These are phyloP conservation scores for Batkoa obscura DNA, from an alignment of 371 early-diverging fungal genomes.

Conservation along the genomic window DNA sequence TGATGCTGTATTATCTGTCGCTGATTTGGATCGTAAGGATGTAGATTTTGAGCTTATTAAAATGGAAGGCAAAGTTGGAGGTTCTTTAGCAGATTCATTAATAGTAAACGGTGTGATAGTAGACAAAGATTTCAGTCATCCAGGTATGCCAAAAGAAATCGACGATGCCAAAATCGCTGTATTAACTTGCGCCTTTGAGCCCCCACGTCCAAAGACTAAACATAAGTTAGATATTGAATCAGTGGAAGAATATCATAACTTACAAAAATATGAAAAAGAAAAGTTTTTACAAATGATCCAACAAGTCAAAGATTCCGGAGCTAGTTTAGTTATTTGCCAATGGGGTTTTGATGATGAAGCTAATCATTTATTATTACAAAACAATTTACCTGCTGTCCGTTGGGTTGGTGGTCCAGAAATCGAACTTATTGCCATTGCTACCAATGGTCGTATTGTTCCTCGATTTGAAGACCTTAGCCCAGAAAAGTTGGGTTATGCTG, in stretches of 20 bases:
- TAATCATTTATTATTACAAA: slow-evolving; percentile 96
- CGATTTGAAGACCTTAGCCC: slow-evolving; percentile 93
- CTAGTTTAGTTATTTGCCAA: slow-evolving; percentile 98
- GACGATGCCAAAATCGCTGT: slow-evolving; percentile 95
- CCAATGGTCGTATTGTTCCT: slow-evolving; percentile 97
- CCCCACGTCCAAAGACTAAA: slow-evolving; percentile 99
- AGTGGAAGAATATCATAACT: slow-evolving; percentile 93
- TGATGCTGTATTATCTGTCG: slow-evolving; percentile 93
- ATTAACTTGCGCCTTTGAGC: slow-evolving; percentile 99
- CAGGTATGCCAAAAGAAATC: slow-evolving; percentile 97
- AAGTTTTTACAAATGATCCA: slow-evolving; percentile 96
- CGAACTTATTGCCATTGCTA: slow-evolving; percentile 97
- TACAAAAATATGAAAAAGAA: slow-evolving; percentile 89
- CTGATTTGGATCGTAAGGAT: slow-evolving; percentile 96
- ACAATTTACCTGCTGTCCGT: slow-evolving; percentile 95
- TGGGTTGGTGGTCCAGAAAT: slow-evolving; percentile 99
- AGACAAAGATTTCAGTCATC: slow-evolving; percentile 99
- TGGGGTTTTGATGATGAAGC: slow-evolving; percentile 99
- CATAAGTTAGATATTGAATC: slow-evolving; percentile 96
- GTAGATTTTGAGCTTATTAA: slow-evolving; percentile 99
- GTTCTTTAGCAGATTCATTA: slow-evolving; percentile 79
- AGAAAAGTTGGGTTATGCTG: slow-evolving; percentile 89
- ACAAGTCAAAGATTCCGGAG: slow-evolving; percentile 91
- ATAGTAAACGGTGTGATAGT: slow-evolving; percentile 96
- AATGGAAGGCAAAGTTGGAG: slow-evolving; percentile 96